Conservation (phyloP, 78 protist genomes). For the slime mould (Dictyostelium discoideum) region DNA sequence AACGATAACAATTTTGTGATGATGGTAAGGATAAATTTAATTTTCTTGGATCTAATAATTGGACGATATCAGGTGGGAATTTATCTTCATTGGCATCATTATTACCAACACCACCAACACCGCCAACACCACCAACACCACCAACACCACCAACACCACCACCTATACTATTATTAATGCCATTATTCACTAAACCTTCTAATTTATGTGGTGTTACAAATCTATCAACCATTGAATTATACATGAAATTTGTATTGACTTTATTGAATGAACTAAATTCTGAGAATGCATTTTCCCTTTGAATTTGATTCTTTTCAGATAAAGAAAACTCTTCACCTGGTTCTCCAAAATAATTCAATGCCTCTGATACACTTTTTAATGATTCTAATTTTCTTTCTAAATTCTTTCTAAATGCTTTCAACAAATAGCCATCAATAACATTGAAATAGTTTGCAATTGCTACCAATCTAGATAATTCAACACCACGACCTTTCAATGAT, state of each 20-base stretch:
- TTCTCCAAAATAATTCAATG: not conserved
- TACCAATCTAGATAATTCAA: not conserved
- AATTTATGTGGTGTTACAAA: not conserved
- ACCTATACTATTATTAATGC: not conserved
- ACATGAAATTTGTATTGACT: not conserved
- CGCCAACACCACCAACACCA: not conserved
- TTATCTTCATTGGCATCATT: not conserved
- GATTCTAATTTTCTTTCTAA: not conserved
- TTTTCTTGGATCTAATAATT: slow-evolving; percentile 13
- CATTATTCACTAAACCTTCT: not conserved
- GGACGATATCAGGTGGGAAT: slow-evolving; percentile 24
- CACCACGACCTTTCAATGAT: not conserved
- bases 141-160: no score
- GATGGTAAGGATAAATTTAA: not conserved
- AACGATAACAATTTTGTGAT: slow-evolving; percentile 19
- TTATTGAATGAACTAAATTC: not conserved
- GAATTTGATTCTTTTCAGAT: not conserved
- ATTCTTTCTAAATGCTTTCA: not conserved
- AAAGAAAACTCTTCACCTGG: not conserved
- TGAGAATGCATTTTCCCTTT: not conserved
- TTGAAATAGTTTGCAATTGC: slow-evolving; percentile 16
- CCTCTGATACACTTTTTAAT: not conserved
- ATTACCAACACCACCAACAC: not conserved
- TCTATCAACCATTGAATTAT: slow-evolving; percentile 15
- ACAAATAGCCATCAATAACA: slow-evolving; percentile 6